Conservation (phyloP, 371 early-diverging fungal genomes). For the Lichtheimia ornata region DNA sequence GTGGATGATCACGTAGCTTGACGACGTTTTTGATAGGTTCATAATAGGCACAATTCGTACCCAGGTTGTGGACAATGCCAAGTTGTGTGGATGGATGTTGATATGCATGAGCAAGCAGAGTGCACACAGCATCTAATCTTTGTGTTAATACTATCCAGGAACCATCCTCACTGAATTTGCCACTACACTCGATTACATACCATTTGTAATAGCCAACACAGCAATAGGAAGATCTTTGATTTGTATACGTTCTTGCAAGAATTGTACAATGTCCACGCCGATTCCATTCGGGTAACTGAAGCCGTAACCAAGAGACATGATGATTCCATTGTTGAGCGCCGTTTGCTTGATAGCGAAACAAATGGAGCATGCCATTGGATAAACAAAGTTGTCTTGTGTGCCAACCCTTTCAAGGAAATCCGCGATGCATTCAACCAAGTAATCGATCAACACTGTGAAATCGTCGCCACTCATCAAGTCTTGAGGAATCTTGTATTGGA, state of each 20-base stretch:
- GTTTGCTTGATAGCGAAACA: conserved; percentile 52
- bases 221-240: conserved; percentile 42
- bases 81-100: conserved; percentile 79
- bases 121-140: conserved; percentile 83
- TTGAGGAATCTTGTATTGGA: conserved; percentile 79
- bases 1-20: conserved; percentile 55
- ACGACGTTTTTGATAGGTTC: conserved; percentile 71
- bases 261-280: conserved; percentile 46
- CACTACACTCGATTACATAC: conserved; percentile 56
- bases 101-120: conserved; percentile 88
- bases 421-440: conserved; percentile 73
- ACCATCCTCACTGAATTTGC: not conserved
- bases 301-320: conserved; percentile 41
- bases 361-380: conserved; percentile 48
- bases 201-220: conserved; percentile 63
- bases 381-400: conserved; percentile 48
- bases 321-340: conserved; percentile 32
- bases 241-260: conserved; percentile 41
- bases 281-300: conserved; percentile 46
- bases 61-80: conserved; percentile 92
- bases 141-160: not conserved
- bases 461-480: conserved; percentile 69
- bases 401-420: conserved; percentile 48
- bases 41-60: conserved; percentile 94
- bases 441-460: conserved; percentile 76